phyloP scores from a whole-genome alignment of 192 early-diverging fungal species.

The Rhizophagus sp. region DNA sequence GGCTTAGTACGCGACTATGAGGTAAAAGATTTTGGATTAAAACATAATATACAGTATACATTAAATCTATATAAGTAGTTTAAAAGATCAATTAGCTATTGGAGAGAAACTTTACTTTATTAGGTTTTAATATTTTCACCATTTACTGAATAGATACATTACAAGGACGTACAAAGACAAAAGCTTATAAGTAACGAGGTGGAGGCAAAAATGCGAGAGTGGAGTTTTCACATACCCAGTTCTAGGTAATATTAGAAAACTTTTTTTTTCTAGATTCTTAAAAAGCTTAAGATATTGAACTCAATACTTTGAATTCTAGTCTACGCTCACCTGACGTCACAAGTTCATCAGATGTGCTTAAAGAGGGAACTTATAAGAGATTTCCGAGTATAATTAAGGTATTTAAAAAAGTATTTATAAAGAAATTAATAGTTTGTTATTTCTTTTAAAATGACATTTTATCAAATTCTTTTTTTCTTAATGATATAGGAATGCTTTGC shows the following conservation, averaged over 20 bases:
- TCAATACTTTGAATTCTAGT: not conserved
- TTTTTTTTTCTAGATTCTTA: too few species aligned
- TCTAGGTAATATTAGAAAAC: not conserved
- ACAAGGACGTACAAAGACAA: not conserved
- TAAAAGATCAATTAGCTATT: too few species aligned
- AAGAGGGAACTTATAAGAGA: constrained; percentile 78
- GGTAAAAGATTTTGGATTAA: not conserved
- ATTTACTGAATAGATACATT: not conserved
- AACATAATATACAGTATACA: too few species aligned
- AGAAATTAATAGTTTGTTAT: too few species aligned
- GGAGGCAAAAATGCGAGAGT: not conserved
- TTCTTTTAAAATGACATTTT: not conserved
- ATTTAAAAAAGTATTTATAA: not conserved
- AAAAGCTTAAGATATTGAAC: not conserved
- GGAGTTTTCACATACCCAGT: not conserved
- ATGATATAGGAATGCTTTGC: constrained; percentile 50
- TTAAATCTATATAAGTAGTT: too few species aligned
- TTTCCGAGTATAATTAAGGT: constrained; percentile 77
- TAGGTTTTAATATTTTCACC: not conserved
- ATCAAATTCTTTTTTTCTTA: not conserved
- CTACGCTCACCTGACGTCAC: constrained; percentile 63
- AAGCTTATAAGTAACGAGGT: not conserved
- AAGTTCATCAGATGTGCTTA: constrained; percentile 85
- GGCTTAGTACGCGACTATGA: not conserved
- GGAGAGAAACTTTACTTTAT: not conserved